A percentile compares a stretch with the other conserved stretches of the same genome.
phyloP scores from a whole-genome alignment of 306 rosid genomes.

The Vigna reflexopilosa region DNA sequence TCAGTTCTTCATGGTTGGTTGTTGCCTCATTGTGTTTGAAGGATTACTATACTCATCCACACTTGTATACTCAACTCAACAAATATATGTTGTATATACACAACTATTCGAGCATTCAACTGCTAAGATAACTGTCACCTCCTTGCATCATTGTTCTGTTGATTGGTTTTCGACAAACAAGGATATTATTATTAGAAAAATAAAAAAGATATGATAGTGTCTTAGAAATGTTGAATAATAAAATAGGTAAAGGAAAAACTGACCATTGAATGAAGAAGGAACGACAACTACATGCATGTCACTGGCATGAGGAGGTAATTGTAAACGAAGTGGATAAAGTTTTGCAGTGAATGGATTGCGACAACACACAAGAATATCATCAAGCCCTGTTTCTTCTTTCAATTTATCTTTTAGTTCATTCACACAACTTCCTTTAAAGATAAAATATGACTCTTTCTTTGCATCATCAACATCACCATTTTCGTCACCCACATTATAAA shows the following conservation, averaged over 20 bases:
- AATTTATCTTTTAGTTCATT: slow-evolving; percentile 61
- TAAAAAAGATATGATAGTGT: too few species aligned
- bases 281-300: slow-evolving; percentile 79
- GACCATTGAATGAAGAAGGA: slow-evolving; percentile 57
- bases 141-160: background rate
- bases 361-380: slow-evolving; percentile 68
- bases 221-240: too few species aligned
- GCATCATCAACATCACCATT: slow-evolving; percentile 57
- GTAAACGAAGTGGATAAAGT: slow-evolving; percentile 82
- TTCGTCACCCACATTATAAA: slow-evolving; percentile 65
- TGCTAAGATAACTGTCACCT: background rate
- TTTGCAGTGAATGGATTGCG: slow-evolving; percentile 76
- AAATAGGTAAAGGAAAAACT: background rate
- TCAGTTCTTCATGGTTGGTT: background rate
- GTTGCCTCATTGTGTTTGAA: slow-evolving; percentile 13
- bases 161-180: too few species aligned
- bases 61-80: background rate
- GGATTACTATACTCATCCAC: background rate
- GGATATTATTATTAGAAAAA: too few species aligned
- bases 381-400: slow-evolving; percentile 60
- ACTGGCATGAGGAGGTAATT: slow-evolving; percentile 77
- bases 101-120: slow-evolving; percentile 7
- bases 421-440: slow-evolving; percentile 66
- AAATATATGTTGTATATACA: slow-evolving; percentile 4
- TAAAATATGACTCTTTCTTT: slow-evolving; percentile 51